Percentiles rank a stretch among this genome's conserved stretches.
These are phyloP conservation scores for Gloeostereum incarnatum DNA, from an alignment of 768 basidiomycete species.

Conservation along the genomic window DNA sequence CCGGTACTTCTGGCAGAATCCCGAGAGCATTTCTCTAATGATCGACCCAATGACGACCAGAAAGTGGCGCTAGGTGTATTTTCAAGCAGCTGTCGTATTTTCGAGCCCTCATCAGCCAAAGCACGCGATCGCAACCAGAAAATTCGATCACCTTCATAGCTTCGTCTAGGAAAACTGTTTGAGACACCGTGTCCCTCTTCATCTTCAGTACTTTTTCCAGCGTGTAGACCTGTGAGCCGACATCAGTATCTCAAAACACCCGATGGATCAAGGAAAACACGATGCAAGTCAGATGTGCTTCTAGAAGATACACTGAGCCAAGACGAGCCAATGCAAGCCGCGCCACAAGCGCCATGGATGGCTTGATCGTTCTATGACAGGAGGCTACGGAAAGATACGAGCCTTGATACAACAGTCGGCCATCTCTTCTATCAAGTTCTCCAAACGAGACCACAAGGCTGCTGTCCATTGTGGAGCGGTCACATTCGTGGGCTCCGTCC, in stretches of 20 bases:
- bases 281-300: no score
- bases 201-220: conserved; percentile 88
- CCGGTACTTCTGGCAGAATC: conserved; percentile 70
- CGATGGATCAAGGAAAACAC: no score
- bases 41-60: conserved; percentile 75
- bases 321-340: no score
- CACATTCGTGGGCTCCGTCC: conserved; percentile 84
- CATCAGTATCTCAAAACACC: neutral
- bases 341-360: no score
- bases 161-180: conserved; percentile 80
- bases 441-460: conserved; percentile 75
- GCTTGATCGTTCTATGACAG: neutral
- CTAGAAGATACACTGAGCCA: no score
- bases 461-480: conserved; percentile 83
- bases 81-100: conserved; percentile 55
- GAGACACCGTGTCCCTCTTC: conserved; percentile 77
- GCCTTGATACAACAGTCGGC: conserved; percentile 87
- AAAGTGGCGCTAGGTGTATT: conserved; percentile 87
- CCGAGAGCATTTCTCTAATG: conserved; percentile 74
- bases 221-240: conserved; percentile 65
- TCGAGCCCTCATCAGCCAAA: neutral
- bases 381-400: conserved; percentile 11
- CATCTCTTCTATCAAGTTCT: conserved; percentile 81
- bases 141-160: conserved; percentile 69
- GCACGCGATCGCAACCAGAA: neutral